Base-by-base conservation (phyloP, 164 flowering plant species). In the Berberis thunbergii region DNA sequence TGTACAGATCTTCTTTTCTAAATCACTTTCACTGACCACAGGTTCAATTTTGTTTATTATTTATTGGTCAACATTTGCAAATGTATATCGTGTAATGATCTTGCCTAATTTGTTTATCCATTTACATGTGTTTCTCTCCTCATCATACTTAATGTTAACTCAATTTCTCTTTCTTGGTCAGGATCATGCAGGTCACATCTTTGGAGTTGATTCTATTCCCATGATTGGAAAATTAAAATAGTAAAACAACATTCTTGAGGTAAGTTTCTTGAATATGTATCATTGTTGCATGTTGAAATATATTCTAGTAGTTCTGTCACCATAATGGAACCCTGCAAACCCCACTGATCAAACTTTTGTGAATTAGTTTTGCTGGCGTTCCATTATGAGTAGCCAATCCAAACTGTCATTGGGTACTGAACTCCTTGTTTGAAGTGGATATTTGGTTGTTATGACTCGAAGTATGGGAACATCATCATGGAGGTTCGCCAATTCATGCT, bases 171-270 rank as follows among this genome's bases (percentile, higher is more conserved):
- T 26, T 55, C 59, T 60, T 57, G 11, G 42, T 48, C 80, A 94
- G 99, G 99, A 95, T 80, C 99, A 95, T 81, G 97, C 92, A 54
- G 97, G 99, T 60, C 99, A 95, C 69, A 95, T 94, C 67, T 88
- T 83, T 82, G 98, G 98, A 52, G 98, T 94, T 70, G 88, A 94
- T 69, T 88, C 99, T 7, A n/a, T 54, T 44, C 89, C 82, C 39
- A 95, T 95, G 97, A 75, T 84, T 43, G 91, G 84, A 70, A 95
- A 95, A 69, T 69, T 95, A 84, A 89, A 95, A 72, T 92, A 89
- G 59, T 95, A 91, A 72, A 91, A 95, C 77, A 63, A 2, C 49
- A 69, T 91, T 61, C 72, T 89, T 56, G 88, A 94, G 85, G 98
- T 86, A 67, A 68, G 53, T 61, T 61, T 67, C 63, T 70, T 41